Percentiles rank a stretch among this genome's conserved stretches.
Evolutionary conservation across 768 basidiomycete genomes (phyloP).

Genomic region (Lyophyllum semitale): DNA sequence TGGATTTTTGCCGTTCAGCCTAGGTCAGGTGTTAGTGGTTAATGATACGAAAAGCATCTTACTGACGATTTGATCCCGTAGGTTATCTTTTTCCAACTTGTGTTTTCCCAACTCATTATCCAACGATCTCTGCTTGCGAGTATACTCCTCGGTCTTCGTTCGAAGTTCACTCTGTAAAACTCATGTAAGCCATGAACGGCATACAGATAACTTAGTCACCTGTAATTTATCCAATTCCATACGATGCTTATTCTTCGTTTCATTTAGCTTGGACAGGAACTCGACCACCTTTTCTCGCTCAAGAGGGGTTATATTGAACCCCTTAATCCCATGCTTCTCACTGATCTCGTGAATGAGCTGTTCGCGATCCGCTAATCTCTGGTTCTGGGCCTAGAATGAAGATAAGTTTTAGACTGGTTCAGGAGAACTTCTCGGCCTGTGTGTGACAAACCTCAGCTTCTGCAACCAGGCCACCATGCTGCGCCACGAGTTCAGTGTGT

Average conservation of each 20-base stretch:
- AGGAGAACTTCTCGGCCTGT: background rate
- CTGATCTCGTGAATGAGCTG: constrained; percentile 70
- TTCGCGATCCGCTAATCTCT: constrained; percentile 72
- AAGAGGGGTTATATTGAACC: constrained; percentile 70
- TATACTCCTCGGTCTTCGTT: constrained; percentile 64
- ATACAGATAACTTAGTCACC: constrained; percentile 34
- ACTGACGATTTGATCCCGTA: constrained; percentile 63
- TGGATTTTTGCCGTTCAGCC: constrained; percentile 52
- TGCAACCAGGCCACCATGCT: constrained; percentile 69
- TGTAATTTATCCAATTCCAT: constrained; percentile 67
- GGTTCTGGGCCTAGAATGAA: constrained; percentile 67
- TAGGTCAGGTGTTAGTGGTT: constrained; percentile 19
- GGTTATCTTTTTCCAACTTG: constrained; percentile 51
- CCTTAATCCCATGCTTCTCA: constrained; percentile 69
- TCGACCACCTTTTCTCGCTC: constrained; percentile 72
- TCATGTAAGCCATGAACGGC: background rate
- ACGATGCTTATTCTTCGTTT: constrained; percentile 64
- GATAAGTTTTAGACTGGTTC: background rate
- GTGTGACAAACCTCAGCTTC: constrained; percentile 62
- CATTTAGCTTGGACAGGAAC: constrained; percentile 67
- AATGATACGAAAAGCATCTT: background rate
- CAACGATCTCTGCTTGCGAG: constrained; percentile 55
- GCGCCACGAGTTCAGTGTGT: constrained; percentile 57
- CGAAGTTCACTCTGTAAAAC: constrained; percentile 51
- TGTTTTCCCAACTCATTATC: constrained; percentile 54